Base-by-base conservation (phyloP, 2,329 filamentous ascomycete genomes). In the Leptographium wingfieldii region DNA sequence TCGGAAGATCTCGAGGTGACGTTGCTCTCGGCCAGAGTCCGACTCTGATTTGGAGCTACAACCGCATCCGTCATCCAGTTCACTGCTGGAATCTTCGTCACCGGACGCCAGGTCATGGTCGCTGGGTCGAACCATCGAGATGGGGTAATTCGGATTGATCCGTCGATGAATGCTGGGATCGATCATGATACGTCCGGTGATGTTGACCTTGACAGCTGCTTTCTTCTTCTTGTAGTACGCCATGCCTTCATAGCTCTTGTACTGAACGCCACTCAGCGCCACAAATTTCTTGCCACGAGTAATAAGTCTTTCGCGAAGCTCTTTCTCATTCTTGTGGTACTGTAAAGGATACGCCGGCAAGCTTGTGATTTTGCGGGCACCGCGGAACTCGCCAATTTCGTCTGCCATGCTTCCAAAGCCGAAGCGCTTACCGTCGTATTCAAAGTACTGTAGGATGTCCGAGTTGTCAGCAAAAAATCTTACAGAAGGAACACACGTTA, bases 141-240 rank as follows among this genome's bases (percentile, higher is more conserved):
- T 82, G 0, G 81, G 82, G 65, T 95, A 95, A 69, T 95, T 95
- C 1, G 91, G 88, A 65, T 94, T 89, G 70, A 92, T 88, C 40
- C 89, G 83, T 10, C 90, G 83, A 73, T 95, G 91, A 51, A 88
- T 88, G 3, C 84, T 84, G 0, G 90, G 84, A 68, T 96, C 92
- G 29, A 96, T 78, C 90, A 96, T 96, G 63, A 95, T 80, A 35
- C 92, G 85, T 22, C 90, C 88, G 63, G 91, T 90, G 70, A 95
- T 86, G 68, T 90, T 90, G 71, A 95, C 86, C 70, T 90, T 92
- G 69, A 88, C 75, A 16, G 89, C 76, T 61, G 79, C 76, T 67
- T 86, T 86, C 75, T 90, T 90, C 71, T 87, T 86, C 76, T 92
- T 95, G 75, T 84, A 83, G 72, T 90, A 95, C 0, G 88, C 90